phyloP scores from a whole-genome alignment of 345 rosid species.

The Eutrema heterophyllum region DNA sequence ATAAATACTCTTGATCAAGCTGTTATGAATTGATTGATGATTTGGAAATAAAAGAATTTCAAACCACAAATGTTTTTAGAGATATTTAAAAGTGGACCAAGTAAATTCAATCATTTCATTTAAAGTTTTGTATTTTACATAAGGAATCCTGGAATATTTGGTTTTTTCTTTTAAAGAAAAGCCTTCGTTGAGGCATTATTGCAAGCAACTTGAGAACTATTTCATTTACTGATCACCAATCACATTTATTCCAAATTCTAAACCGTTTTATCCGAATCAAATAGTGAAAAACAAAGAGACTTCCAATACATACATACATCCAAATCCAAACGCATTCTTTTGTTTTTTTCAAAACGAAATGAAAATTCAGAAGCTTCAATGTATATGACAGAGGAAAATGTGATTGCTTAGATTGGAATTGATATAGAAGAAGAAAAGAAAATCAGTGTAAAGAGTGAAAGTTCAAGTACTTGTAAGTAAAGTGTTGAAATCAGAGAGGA shows the following conservation, averaged over 20 bases:
- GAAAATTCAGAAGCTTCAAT: background rate
- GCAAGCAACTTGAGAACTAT: slow-evolving; percentile 13
- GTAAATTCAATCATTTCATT: slow-evolving; percentile 13
- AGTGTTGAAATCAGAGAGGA: slow-evolving; percentile 16
- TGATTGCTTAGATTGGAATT: background rate
- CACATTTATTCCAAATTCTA: background rate
- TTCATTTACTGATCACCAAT: background rate
- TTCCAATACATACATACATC: background rate
- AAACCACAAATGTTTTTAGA: slow-evolving; percentile 16
- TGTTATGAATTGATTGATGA: slow-evolving; percentile 22
- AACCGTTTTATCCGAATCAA: background rate
- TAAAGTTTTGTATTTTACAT: background rate
- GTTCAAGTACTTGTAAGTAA: slow-evolving; percentile 16
- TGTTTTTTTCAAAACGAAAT: background rate
- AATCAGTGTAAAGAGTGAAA: background rate
- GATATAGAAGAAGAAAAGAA: background rate
- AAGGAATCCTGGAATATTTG: background rate
- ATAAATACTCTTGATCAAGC: slow-evolving; percentile 22
- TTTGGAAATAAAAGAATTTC: background rate
- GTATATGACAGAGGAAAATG: background rate
- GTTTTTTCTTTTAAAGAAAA: background rate
- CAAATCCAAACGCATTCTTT: background rate
- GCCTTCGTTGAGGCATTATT: slow-evolving; percentile 7
- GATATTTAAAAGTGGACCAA: slow-evolving; percentile 21
- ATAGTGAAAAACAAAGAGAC: background rate